Percentiles rank a stretch among this genome's conserved stretches.
phyloP scores from a whole-genome alignment of 176 grass and related monocot genomes.

The Cymbopogon citratus region DNA sequence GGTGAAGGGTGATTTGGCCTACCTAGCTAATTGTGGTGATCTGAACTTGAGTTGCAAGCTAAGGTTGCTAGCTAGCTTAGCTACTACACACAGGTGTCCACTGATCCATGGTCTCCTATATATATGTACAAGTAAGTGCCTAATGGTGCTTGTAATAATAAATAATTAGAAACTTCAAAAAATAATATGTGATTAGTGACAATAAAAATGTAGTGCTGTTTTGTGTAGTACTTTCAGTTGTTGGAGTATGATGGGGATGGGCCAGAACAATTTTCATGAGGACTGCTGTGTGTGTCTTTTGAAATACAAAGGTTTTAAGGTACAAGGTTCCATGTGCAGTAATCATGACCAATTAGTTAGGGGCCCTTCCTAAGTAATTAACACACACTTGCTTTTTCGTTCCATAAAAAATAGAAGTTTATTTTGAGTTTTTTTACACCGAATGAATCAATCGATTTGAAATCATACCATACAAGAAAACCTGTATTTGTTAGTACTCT shows the following conservation, averaged over 20 bases:
- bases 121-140: constrained; percentile 21
- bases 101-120: neutral
- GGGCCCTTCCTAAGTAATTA: constrained; percentile 8
- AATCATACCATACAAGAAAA: neutral
- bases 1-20: neutral
- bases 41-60: constrained; percentile 13
- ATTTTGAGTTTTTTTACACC: neutral
- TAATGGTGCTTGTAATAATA: neutral
- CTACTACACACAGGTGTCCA: neutral
- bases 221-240: neutral
- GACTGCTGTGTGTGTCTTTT: neutral
- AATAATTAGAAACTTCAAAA: too few species aligned
- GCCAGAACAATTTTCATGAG: constrained; percentile 14
- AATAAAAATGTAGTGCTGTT: neutral
- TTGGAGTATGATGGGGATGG: constrained; percentile 35
- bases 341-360: constrained; percentile 35
- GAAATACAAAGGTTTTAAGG: constrained; percentile 35
- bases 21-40: neutral
- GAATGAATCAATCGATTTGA: neutral
- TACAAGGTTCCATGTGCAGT: constrained; percentile 48
- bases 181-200: too few species aligned
- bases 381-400: neutral
- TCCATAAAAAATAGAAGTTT: neutral
- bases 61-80: constrained; percentile 1
- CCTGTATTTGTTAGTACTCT: neutral